These are phyloP conservation scores for Chenopodium album DNA, from an alignment of 148 eudicot species.

Conservation along the genomic window DNA sequence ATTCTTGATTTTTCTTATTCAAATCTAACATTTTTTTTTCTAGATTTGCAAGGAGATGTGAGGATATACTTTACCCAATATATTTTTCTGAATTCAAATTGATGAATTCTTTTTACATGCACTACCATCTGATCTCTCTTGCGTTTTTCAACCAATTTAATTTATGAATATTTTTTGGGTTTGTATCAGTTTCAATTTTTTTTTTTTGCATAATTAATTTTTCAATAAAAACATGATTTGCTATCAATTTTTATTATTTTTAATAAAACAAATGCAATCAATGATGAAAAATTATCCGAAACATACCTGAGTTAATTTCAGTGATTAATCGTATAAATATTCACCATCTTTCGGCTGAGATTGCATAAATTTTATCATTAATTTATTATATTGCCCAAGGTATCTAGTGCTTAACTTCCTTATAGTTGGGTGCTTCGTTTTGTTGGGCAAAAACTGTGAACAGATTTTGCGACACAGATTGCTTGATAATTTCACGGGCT, in stretches of 20 bases:
- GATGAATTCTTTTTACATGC: constrained; percentile 33
- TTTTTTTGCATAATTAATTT: neutral
- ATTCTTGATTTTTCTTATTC: neutral
- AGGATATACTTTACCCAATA: constrained; percentile 30
- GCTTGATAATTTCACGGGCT: constrained; percentile 21
- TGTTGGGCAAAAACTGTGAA: constrained; percentile 24
- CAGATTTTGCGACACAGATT: constrained; percentile 38
- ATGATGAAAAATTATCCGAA: constrained; percentile 29
- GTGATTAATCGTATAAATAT: constrained; percentile 15
- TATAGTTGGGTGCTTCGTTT: constrained; percentile 31
- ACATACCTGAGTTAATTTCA: constrained; percentile 22
- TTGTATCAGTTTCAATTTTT: neutral
- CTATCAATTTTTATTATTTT: no score
- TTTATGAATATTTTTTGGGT: neutral
- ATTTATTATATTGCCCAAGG: constrained; percentile 16
- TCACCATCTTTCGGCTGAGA: constrained; percentile 48
- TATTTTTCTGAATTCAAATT: constrained; percentile 16
- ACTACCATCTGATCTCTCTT: constrained; percentile 38
- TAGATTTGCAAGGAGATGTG: constrained; percentile 18
- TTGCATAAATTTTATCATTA: constrained; percentile 3
- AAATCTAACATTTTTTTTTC: neutral
- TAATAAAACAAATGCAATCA: constrained; percentile 13
- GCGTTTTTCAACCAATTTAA: no score
- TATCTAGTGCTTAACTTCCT: constrained; percentile 36
- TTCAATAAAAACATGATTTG: neutral